Conservation (phyloP, 2,329 filamentous ascomycete genomes). For the Colletotrichum cordylinicola region DNA sequence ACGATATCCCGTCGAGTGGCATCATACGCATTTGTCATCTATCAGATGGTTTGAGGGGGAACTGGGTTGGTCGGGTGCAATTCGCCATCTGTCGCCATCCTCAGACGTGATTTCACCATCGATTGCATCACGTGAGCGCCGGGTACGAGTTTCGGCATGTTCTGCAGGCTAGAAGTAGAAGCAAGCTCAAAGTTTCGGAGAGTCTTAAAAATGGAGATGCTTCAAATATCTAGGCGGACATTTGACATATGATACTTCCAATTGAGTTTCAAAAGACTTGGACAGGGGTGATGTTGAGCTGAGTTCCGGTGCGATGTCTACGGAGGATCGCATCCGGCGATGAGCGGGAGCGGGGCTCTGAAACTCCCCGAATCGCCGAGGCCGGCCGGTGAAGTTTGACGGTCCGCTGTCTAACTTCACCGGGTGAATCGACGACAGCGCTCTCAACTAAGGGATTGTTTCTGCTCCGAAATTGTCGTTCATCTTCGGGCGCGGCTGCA, state of each 20-base stretch:
- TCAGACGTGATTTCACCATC: constrained; percentile 19
- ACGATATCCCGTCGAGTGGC: not conserved
- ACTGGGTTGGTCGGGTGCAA: constrained; percentile 8
- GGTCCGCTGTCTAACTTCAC: not conserved
- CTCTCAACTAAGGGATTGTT: too few species aligned
- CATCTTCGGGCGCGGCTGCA: too few species aligned
- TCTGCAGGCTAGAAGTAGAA: not conserved
- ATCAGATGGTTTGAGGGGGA: not conserved
- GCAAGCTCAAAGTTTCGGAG: not conserved
- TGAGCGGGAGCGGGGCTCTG: not conserved
- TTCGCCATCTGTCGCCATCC: constrained; percentile 22
- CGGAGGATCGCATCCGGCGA: not conserved
- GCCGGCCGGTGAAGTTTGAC: not conserved
- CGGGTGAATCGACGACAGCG: not conserved
- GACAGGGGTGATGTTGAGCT: not conserved
- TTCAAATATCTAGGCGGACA: fast-evolving
- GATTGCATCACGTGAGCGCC: constrained; percentile 11
- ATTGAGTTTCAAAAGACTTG: not conserved
- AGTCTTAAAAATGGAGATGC: not conserved
- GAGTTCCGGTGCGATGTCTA: not conserved
- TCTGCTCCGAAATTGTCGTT: too few species aligned
- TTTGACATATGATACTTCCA: not conserved
- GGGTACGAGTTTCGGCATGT: not conserved
- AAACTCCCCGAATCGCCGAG: not conserved
- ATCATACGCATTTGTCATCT: constrained; percentile 11